Evolutionary conservation across 2,329 filamentous ascomycete genomes (phyloP).

Genomic region (Phyllosticta capitalensis): DNA sequence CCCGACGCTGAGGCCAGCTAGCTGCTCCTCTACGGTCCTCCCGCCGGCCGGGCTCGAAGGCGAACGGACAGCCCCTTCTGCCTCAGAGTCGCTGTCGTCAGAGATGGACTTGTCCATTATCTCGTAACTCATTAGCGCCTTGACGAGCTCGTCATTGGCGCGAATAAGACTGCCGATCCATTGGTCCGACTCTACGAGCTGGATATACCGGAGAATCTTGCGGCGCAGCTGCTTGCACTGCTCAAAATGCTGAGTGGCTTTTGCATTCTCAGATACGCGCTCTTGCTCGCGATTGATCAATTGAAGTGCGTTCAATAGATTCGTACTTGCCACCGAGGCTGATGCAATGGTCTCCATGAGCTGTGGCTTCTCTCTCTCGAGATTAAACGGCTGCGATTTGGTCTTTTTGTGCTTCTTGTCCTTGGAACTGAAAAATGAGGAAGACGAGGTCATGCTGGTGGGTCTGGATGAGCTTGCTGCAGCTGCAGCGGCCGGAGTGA

Average conservation of each 20-base stretch:
- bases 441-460: constrained; percentile 1
- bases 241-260: constrained; percentile 70
- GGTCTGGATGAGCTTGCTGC: neutral
- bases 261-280: constrained; percentile 74
- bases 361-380: constrained; percentile 77
- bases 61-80: constrained; percentile 30
- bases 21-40: constrained; percentile 27
- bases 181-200: constrained; percentile 78
- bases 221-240: constrained; percentile 75
- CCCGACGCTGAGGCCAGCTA: constrained; percentile 37
- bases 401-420: constrained; percentile 44
- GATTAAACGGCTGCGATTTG: constrained; percentile 60
- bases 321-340: constrained; percentile 81
- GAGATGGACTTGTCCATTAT: constrained; percentile 82
- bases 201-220: constrained; percentile 83
- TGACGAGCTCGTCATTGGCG: constrained; percentile 92
- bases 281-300: constrained; percentile 83
- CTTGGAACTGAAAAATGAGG: constrained; percentile 32
- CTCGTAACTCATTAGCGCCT: constrained; percentile 87
- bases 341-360: constrained; percentile 87
- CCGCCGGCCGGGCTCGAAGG: neutral
- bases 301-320: constrained; percentile 77
- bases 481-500: neutral
- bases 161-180: constrained; percentile 86
- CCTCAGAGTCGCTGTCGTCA: constrained; percentile 56